These are phyloP conservation scores for Athelia sp. DNA, from an alignment of 1,284 basidiomycete species.

Conservation along the genomic window DNA sequence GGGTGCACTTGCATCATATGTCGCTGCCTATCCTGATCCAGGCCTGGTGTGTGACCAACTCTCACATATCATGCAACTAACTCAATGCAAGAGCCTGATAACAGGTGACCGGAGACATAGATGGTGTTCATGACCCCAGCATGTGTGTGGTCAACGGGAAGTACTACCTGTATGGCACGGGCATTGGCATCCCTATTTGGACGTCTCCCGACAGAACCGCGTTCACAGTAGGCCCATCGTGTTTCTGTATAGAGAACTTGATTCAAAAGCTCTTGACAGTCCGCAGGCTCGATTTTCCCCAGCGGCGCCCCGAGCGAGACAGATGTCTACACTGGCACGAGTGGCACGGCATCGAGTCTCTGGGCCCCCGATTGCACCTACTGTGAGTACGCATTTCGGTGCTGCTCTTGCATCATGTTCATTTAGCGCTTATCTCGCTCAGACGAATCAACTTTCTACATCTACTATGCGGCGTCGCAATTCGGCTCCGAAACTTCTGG, in stretches of 20 bases:
- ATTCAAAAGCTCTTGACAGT: background rate
- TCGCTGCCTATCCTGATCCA: no score
- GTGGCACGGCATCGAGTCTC: background rate
- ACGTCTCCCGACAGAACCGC: background rate
- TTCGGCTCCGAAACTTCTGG: slow-evolving; percentile 21
- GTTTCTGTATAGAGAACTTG: no score
- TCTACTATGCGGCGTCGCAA: slow-evolving; percentile 18
- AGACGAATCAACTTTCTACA: background rate
- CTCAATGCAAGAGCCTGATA: background rate
- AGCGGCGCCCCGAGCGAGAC: background rate
- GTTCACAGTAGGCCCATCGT: no score
- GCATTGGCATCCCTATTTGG: background rate
- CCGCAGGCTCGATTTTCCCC: background rate
- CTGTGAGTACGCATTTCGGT: background rate
- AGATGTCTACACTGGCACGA: background rate
- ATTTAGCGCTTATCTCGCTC: background rate
- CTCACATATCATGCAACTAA: no score
- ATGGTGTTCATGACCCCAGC: slow-evolving; percentile 1
- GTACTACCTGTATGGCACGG: background rate
- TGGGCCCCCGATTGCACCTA: background rate
- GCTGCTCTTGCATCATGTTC: no score
- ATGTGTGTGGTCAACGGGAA: background rate
- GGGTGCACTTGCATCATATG: no score
- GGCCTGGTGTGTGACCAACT: no score
- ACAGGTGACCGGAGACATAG: background rate